Evolutionary conservation across 2,329 filamentous ascomycete genomes (phyloP), one percentile per base, ranked within the genome.

Genomic region (Ophiostoma piceae): DNA sequence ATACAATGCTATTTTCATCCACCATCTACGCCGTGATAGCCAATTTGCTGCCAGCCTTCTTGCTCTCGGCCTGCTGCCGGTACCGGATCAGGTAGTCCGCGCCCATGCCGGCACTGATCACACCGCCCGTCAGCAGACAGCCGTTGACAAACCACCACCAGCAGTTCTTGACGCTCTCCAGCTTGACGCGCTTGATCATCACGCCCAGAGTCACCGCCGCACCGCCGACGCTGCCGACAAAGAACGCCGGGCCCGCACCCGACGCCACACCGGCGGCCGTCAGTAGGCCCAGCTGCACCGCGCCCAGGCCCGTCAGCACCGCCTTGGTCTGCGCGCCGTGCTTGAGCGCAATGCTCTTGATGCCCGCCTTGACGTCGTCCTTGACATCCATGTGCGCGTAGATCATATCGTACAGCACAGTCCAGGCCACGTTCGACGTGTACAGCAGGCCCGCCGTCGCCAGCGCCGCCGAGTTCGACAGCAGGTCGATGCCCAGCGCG

Each of bases 331-430:
- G 85, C 5, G 85, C 83, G 72, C 91, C 89, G 74, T 96, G 92
- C 77, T 90, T 90, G 54, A 96, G 82, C 1, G 91, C 92, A 74
- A 96, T 95, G 76, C 89, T 92, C 82, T 94, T 96, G 80, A 96
- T 95, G 9, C 92, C 93, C 0, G 90, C 92, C 78, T 92, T 93
- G 72, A 84, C 88, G 76, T 96, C 92, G 75, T 96, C 92, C 76
- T 89, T 89, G 78, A 94, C 90, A 75, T 96, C 92, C 88, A 95
- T 94, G 77, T 96, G 92, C 16, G 92, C 92, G 78, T 96, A 96
- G 41, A 96, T 92, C 87, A 95, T 96, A 78, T 96, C 92, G 78
- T 96, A 96, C 54, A 96, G 80, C 35, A 96, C 85, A 0, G 92
- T 96, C 93, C 93, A 96, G 2, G 91, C 88, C 32, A 95, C 83